Percentiles rank a stretch among this genome's conserved stretches.
phyloP scores from a whole-genome alignment of 1,284 basidiomycete species.

The Cutaneotrichosporon sp. region DNA sequence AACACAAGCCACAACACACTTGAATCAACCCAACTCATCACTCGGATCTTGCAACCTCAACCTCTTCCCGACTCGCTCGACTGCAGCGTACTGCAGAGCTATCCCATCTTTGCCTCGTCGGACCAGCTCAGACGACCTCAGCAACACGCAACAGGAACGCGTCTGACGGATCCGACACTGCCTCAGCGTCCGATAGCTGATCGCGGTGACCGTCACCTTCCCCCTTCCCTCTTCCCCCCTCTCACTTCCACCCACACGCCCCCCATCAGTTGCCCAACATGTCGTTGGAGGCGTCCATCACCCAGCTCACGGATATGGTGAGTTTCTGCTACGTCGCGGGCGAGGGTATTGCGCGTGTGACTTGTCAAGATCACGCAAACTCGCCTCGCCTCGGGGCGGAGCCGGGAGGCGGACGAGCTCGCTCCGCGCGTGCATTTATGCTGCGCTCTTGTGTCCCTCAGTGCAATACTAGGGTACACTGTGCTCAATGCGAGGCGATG shows the following conservation, averaged over 20 bases:
- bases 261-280: not conserved
- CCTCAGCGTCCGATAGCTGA: not conserved
- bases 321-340: not conserved
- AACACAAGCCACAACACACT: too few species aligned
- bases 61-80: too few species aligned
- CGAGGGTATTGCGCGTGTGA: not conserved
- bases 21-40: too few species aligned
- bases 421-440: not conserved
- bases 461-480: not conserved
- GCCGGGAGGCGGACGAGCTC: too few species aligned
- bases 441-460: not conserved
- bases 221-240: not conserved
- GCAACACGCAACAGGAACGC: not conserved
- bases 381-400: too few species aligned
- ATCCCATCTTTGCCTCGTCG: too few species aligned
- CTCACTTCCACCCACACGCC: not conserved
- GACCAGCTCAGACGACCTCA: too few species aligned
- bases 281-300: constrained; percentile 17
- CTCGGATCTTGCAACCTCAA: too few species aligned
- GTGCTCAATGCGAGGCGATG: not conserved
- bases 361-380: too few species aligned
- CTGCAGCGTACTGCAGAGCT: too few species aligned
- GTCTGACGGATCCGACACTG: not conserved
- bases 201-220: not conserved
- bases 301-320: constrained; percentile 44